These are phyloP conservation scores for Amesomyces nigricolor DNA, from an alignment of 2,329 filamentous ascomycete species.

Conservation along the genomic window DNA sequence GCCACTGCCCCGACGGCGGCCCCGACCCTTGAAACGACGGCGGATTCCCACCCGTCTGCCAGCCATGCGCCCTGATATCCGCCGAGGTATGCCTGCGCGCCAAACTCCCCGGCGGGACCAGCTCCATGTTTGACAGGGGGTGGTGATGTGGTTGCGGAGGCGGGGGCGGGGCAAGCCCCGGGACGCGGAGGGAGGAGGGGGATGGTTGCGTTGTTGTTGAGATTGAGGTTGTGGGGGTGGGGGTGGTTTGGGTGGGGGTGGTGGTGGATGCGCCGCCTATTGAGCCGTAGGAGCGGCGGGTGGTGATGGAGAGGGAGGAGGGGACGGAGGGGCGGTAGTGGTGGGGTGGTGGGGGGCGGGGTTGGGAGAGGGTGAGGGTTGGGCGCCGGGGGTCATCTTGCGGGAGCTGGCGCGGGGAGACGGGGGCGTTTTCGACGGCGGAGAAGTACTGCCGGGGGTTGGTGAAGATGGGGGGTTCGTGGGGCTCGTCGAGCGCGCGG, in stretches of 20 bases:
- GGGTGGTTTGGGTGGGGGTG: too few species aligned
- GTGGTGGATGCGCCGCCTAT: conserved; percentile 50
- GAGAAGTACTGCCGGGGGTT: conserved; percentile 62
- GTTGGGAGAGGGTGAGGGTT: conserved; percentile 55
- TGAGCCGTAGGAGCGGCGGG: conserved; percentile 77
- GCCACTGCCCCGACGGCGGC: conserved; percentile 46
- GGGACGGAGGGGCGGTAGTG: conserved; percentile 74
- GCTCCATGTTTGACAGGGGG: conserved; percentile 23
- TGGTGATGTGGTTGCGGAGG: conserved; percentile 32
- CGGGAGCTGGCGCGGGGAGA: conserved; percentile 81
- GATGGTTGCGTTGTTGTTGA: conserved; percentile 61
- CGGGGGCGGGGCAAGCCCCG: conserved; percentile 53
- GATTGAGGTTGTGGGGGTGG: too few species aligned
- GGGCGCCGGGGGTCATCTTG: conserved; percentile 72
- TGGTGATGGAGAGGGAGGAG: conserved; percentile 72
- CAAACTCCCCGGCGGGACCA: conserved; percentile 9
- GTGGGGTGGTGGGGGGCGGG: conserved; percentile 46
- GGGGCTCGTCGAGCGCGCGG: conserved; percentile 55
- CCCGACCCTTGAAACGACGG: conserved; percentile 61
- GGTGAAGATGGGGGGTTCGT: conserved; percentile 56
- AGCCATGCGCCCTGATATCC: conserved; percentile 85
- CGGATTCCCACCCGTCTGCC: conserved; percentile 49
- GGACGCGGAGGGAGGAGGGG: conserved; percentile 65
- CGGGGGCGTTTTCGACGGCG: conserved; percentile 66
- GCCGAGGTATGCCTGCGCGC: conserved; percentile 69